Percentiles rank a stretch among this genome's conserved stretches.
Evolutionary conservation across 2,329 filamentous ascomycete species (phyloP).

Genomic region (Amphichorda felina): DNA sequence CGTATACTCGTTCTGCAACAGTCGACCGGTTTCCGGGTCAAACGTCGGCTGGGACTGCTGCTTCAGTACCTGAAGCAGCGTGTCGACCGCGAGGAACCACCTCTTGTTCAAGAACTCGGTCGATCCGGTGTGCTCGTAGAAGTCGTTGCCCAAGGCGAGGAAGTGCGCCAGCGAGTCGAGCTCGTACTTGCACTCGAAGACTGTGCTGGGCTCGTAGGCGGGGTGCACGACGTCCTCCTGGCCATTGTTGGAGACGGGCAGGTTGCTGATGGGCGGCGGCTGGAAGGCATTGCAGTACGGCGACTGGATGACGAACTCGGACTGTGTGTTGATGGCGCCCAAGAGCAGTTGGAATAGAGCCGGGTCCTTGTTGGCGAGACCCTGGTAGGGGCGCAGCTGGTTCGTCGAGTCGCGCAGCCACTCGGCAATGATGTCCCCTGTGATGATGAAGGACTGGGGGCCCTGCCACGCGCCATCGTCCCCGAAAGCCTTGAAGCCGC

Average conservation of each 20-base stretch:
- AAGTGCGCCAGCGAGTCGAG: conserved; percentile 92
- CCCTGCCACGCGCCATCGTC: conserved; percentile 65
- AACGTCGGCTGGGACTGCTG: conserved; percentile 78
- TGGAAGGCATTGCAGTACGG: conserved; percentile 99
- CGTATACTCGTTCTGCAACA: conserved; percentile 66
- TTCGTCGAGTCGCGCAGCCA: conserved; percentile 92
- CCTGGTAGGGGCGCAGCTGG: conserved; percentile 83
- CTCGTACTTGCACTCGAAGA: conserved; percentile 99
- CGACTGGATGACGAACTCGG: conserved; percentile 85
- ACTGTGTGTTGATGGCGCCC: conserved; percentile 91
- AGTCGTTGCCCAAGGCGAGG: conserved; percentile 74
- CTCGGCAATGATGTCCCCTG: conserved; percentile 84
- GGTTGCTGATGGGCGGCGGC: conserved; percentile 71
- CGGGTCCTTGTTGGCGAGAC: conserved; percentile 69
- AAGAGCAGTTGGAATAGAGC: conserved; percentile 70
- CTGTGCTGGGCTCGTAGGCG: conserved; percentile 66
- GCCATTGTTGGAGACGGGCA: conserved; percentile 62
- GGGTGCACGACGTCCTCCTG: conserved; percentile 81
- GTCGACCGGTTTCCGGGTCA: conserved; percentile 50
- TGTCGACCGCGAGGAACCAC: conserved; percentile 70
- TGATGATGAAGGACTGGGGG: conserved; percentile 85
- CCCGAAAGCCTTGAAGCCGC: conserved; percentile 12
- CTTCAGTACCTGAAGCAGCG: conserved; percentile 60
- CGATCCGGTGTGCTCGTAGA: conserved; percentile 67
- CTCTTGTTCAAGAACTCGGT: conserved; percentile 66